Conservation (phyloP, 179 eudicot genomes). For the Carnegiea gigantea region DNA sequence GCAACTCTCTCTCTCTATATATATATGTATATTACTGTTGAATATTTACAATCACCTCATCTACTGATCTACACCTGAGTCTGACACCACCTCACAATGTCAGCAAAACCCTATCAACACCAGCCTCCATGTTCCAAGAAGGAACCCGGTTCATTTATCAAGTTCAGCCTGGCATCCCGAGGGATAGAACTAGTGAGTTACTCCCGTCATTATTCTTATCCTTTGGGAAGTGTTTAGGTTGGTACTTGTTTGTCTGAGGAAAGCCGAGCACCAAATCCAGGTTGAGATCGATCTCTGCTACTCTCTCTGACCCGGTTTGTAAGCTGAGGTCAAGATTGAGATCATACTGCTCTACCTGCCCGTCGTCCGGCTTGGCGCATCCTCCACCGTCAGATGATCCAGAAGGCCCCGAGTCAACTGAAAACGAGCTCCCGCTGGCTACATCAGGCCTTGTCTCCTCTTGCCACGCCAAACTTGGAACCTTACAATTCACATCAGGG, state of each 20-base stretch:
- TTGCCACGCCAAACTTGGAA: neutral
- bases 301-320: constrained; percentile 14
- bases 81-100: neutral
- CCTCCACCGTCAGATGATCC: constrained; percentile 28
- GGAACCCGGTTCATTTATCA: neutral
- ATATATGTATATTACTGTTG: neutral
- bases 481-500: neutral
- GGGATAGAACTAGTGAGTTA: constrained; percentile 33
- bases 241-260: constrained; percentile 8
- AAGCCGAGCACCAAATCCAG: constrained; percentile 29
- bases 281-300: constrained; percentile 14
- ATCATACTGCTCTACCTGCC: constrained; percentile 24
- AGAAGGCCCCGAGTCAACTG: constrained; percentile 34
- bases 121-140: neutral
- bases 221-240: neutral
- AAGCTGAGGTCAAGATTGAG: constrained; percentile 31
- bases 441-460: constrained; percentile 7
- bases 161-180: constrained; percentile 27
- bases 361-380: constrained; percentile 22
- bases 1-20: neutral
- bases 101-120: neutral
- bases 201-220: neutral
- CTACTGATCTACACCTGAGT: constrained; percentile 7
- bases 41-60: constrained; percentile 24
- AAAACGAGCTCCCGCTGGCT: constrained; percentile 21